Evolutionary conservation across 257 asterid species (phyloP).

Genomic region (Penstemon barbatus): DNA sequence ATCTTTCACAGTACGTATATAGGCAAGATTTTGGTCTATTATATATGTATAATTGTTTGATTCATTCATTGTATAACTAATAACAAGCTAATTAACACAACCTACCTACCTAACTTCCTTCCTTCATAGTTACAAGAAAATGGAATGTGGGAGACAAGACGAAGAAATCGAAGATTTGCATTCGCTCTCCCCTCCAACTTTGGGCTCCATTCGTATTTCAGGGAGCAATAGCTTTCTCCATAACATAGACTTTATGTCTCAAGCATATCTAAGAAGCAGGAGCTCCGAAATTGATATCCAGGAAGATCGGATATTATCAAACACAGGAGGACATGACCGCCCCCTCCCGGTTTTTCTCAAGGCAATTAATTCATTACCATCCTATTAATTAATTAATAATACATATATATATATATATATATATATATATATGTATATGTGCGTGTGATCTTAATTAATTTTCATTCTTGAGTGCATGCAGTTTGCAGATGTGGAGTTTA

Average conservation of each 20-base stretch:
- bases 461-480: conserved; percentile 31
- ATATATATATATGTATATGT: no score
- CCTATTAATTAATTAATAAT: background rate
- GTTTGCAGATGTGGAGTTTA: conserved; percentile 90
- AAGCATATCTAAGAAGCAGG: conserved; percentile 41
- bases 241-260: conserved; percentile 62
- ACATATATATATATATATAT: no score
- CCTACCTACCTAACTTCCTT: background rate
- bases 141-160: conserved; percentile 48
- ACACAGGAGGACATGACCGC: conserved; percentile 33
- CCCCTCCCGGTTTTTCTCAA: conserved; percentile 86
- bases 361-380: conserved; percentile 31
- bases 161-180: conserved; percentile 68
- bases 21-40: conserved; percentile 44
- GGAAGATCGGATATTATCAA: conserved; percentile 35
- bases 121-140: conserved; percentile 25
- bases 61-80: conserved; percentile 24
- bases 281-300: conserved; percentile 66
- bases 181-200: conserved; percentile 52
- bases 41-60: conserved; percentile 17
- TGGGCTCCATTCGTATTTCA: conserved; percentile 60
- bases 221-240: conserved; percentile 66
- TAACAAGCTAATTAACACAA: background rate
- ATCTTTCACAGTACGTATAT: conserved; percentile 31
- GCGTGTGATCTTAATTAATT: background rate